Base-by-base conservation (phyloP, 371 early-diverging fungal species). In the Mucor piriformis region DNA sequence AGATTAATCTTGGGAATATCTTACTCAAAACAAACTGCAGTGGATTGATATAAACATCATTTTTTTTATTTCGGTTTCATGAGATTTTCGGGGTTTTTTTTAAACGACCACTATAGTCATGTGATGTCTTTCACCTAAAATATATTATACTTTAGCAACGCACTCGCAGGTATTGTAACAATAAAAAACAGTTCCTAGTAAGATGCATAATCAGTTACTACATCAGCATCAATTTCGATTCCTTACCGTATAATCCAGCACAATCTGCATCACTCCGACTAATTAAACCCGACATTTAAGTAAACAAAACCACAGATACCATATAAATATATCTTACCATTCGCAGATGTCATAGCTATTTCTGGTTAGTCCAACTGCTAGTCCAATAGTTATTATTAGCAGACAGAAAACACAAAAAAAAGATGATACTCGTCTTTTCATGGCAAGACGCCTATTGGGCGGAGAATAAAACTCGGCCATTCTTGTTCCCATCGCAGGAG, bases 261-360 rank as follows among this genome's bases (percentile, higher is more conserved):
- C 61, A 61, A 48, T 61, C 54, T 15, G 48, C 24, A 44, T 61
- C 23, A 38, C 54, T 61, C n/a, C 18, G 61, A 35, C 61, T 61
- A 40, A 42, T 18, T 18, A 20, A 42, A 42, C 3, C 7, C 5
- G n/a, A 6, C 5, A 42, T 3, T 3, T 2, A 18, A n/a, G n/a
- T 18, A 16, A 18, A 20, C 18, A 8, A 18, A 20, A 42, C n/a
- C 4, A 42, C n/a, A 1, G 7, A 18, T 3, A 18, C n/a, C 2
- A 1, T 18, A 25, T 10, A 5, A 11, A n/a, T 3, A 46, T 56
- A 13, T 13, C 25, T 25, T 57, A 57, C 57, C 57, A 61, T 54
- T 61, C 61, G 21, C 61, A 61, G 13, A 25, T 48, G 6, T 54
- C 24, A 15, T 49, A 40, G 16, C 21, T 13, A 21, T 16, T 46